phyloP scores from a whole-genome alignment of 371 early-diverging fungal genomes.

The Syncephalastrum racemosum region DNA sequence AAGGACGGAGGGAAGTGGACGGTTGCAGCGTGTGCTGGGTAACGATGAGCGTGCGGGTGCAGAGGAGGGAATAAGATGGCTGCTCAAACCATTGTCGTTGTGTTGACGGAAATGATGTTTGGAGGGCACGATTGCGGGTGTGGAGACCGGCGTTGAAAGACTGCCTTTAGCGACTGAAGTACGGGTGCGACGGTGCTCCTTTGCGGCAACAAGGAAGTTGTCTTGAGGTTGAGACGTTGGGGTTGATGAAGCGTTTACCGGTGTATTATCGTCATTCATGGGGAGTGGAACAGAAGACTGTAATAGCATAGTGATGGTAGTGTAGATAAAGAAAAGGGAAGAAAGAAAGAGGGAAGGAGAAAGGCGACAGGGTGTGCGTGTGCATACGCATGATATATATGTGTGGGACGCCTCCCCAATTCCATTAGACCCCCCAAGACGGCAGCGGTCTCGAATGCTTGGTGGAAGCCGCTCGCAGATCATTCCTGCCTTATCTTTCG shows the following conservation, averaged over 20 bases:
- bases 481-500: too few species aligned
- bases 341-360: constrained; percentile 10
- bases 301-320: constrained; percentile 12
- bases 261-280: too few species aligned
- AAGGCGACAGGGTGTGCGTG: neutral
- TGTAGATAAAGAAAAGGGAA: constrained; percentile 3
- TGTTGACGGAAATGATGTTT: neutral
- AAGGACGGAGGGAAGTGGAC: constrained; percentile 21
- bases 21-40: constrained; percentile 2
- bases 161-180: neutral
- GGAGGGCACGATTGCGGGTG: constrained; percentile 2
- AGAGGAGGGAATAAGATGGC: neutral
- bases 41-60: constrained; percentile 2
- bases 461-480: too few species aligned
- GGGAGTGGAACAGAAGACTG: constrained; percentile 5
- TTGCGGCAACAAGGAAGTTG: too few species aligned
- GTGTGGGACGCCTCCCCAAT: too few species aligned
- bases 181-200: constrained; percentile 6
- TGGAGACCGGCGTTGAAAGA: constrained; percentile 5
- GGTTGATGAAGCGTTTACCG: too few species aligned
- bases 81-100: neutral
- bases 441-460: too few species aligned
- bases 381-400: too few species aligned
- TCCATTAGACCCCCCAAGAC: too few species aligned
- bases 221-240: too few species aligned